These are phyloP conservation scores for Xylariaceae sp. DNA, from an alignment of 2,329 filamentous ascomycete species.

Conservation along the genomic window DNA sequence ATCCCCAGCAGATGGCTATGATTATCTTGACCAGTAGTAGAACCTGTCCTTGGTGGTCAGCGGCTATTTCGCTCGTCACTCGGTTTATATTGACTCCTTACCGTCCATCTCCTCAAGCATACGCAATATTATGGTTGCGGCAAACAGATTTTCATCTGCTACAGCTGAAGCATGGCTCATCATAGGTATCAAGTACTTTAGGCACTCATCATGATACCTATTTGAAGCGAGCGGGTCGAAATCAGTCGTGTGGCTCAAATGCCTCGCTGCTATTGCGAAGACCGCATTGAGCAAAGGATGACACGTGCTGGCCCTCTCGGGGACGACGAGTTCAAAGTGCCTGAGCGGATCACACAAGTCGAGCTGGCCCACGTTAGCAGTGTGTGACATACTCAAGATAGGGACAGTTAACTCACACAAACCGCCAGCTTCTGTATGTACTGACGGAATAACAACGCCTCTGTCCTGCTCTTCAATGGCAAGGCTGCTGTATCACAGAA, in stretches of 20 bases:
- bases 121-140: constrained; percentile 47
- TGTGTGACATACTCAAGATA: background rate
- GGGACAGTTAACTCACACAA: constrained; percentile 24
- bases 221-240: constrained; percentile 48
- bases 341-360: constrained; percentile 26
- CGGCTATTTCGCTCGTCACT: constrained; percentile 1
- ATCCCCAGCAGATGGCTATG: constrained; percentile 45
- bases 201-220: constrained; percentile 49
- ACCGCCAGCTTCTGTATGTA: constrained; percentile 32
- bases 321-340: constrained; percentile 52
- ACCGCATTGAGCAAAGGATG: constrained; percentile 53
- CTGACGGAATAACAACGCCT: constrained; percentile 31
- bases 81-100: constrained; percentile 14
- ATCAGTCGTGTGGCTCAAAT: constrained; percentile 43
- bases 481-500: constrained; percentile 18
- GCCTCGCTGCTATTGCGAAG: constrained; percentile 50
- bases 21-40: constrained; percentile 37
- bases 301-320: constrained; percentile 45
- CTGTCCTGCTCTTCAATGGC: constrained; percentile 27
- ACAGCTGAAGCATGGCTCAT: constrained; percentile 34
- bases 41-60: constrained; percentile 29
- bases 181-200: constrained; percentile 45
- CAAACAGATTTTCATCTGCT: constrained; percentile 48
- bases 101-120: constrained; percentile 45
- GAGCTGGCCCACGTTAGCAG: background rate